These are phyloP conservation scores for Saccharomyces pastorianus DNA, from an alignment of 1,139 yeast genomes.

Conservation along the genomic window DNA sequence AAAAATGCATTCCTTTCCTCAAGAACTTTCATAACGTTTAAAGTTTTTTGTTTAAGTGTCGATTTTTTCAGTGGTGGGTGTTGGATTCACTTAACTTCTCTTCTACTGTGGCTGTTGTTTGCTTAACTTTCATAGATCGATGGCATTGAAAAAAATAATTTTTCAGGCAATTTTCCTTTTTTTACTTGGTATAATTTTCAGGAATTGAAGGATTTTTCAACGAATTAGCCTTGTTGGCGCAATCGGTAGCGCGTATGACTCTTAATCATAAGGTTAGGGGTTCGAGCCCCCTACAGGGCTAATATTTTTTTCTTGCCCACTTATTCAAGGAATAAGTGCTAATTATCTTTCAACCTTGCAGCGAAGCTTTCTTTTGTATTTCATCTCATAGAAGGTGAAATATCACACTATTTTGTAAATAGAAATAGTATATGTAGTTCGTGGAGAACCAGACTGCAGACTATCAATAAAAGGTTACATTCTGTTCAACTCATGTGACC, in stretches of 20 bases:
- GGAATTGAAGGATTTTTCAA: neutral
- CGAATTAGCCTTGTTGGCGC: constrained; percentile 37
- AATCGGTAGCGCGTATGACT: constrained; percentile 43
- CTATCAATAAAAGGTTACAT: too few relatives aligned
- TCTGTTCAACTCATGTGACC: too few relatives aligned
- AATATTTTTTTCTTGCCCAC: neutral
- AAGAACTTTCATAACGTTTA: constrained; percentile 26
- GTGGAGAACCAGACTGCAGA: neutral
- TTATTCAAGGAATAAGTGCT: too few relatives aligned
- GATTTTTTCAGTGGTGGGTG: neutral
- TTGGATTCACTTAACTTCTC: neutral
- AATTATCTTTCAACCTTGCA: too few relatives aligned
- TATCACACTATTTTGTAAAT: neutral
- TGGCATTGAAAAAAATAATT: neutral
- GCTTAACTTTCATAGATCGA: neutral
- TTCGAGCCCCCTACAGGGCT: constrained; percentile 42
- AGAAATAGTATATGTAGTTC: neutral
- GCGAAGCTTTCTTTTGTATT: too few relatives aligned
- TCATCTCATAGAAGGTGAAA: neutral
- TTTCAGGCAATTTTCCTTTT: neutral
- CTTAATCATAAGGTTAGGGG: constrained; percentile 41
- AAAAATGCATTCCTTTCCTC: constrained; percentile 29
- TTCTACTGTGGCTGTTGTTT: neutral
- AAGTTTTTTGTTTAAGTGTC: neutral
- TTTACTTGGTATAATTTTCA: neutral